Percentiles rank a stretch among this genome's conserved stretches.
phyloP scores from a whole-genome alignment of 2,329 filamentous ascomycete species.

The Metarhizium sp. region DNA sequence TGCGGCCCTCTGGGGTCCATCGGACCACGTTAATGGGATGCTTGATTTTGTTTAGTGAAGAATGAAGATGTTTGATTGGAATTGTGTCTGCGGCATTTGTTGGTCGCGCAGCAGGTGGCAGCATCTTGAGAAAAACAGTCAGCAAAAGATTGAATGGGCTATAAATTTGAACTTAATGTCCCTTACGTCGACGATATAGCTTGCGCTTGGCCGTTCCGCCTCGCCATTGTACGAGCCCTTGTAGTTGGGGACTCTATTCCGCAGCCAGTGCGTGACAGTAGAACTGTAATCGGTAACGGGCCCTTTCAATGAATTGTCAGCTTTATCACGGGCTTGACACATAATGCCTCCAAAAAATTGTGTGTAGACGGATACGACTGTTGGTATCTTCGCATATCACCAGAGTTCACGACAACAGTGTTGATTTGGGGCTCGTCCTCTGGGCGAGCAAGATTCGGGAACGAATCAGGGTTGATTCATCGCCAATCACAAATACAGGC shows the following conservation, averaged over 20 bases:
- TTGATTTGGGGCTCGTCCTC: not conserved
- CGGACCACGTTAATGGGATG: slow-evolving; percentile 94
- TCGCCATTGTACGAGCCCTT: slow-evolving; percentile 64
- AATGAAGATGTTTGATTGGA: slow-evolving; percentile 90
- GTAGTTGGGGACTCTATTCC: slow-evolving; percentile 61
- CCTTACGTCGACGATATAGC: slow-evolving; percentile 76
- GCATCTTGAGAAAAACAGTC: slow-evolving; percentile 49
- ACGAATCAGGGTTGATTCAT: not conserved
- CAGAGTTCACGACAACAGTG: not conserved
- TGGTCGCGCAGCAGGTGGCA: slow-evolving; percentile 70
- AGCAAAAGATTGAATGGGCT: slow-evolving; percentile 5
- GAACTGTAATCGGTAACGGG: slow-evolving; percentile 90
- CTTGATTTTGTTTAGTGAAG: slow-evolving; percentile 97
- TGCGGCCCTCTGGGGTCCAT: slow-evolving; percentile 93
- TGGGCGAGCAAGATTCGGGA: not conserved
- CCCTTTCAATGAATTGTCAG: slow-evolving; percentile 39
- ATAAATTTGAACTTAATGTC: not conserved
- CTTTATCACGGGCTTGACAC: slow-evolving; percentile 1
- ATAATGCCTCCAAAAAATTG: not conserved
- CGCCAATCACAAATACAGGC: not conserved
- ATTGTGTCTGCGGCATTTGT: slow-evolving; percentile 75
- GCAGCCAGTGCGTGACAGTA: slow-evolving; percentile 86
- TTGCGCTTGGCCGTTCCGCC: slow-evolving; percentile 73
- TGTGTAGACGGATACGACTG: not conserved
- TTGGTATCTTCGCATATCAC: not conserved